phyloP scores from a whole-genome alignment of 129 eudicot genomes.

The Arctium lappa region DNA sequence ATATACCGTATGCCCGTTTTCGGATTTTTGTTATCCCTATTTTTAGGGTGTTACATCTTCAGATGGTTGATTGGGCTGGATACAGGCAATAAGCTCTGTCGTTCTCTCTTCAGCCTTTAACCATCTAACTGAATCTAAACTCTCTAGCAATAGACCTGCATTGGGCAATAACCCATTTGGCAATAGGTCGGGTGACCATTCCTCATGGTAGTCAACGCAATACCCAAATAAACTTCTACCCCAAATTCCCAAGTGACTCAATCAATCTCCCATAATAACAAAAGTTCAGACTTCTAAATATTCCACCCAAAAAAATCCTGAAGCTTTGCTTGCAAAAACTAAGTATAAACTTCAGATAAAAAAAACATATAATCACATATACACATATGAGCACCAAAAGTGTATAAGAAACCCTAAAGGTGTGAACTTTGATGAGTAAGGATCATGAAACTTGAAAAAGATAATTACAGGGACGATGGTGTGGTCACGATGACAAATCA shows the following conservation, averaged over 20 bases:
- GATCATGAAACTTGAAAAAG: too few relatives aligned
- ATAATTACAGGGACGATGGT: too few relatives aligned
- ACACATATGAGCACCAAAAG: background rate
- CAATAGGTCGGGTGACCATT: conserved; percentile 46
- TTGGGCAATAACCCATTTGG: conserved; percentile 80
- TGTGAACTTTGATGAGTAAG: background rate
- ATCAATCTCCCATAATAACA: background rate
- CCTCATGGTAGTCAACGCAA: conserved; percentile 41
- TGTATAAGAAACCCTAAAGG: conserved; percentile 11
- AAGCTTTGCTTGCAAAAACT: background rate
- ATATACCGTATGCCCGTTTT: too few relatives aligned
- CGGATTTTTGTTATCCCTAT: too few relatives aligned
- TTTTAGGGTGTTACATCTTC: conserved; percentile 20
- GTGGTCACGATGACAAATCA: too few relatives aligned
- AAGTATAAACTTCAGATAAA: conserved; percentile 10
- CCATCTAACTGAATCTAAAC: conserved; percentile 72
- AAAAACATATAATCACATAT: conserved; percentile 4
- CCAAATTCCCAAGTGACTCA: background rate
- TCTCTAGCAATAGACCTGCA: conserved; percentile 54
- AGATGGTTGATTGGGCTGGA: conserved; percentile 82
- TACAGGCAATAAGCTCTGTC: conserved; percentile 79
- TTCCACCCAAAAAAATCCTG: background rate
- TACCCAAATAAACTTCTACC: background rate
- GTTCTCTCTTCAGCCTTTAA: conserved; percentile 72
- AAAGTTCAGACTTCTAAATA: background rate